phyloP scores from a whole-genome alignment of 106 monocot genomes.

The Dendrobium huoshanense region DNA sequence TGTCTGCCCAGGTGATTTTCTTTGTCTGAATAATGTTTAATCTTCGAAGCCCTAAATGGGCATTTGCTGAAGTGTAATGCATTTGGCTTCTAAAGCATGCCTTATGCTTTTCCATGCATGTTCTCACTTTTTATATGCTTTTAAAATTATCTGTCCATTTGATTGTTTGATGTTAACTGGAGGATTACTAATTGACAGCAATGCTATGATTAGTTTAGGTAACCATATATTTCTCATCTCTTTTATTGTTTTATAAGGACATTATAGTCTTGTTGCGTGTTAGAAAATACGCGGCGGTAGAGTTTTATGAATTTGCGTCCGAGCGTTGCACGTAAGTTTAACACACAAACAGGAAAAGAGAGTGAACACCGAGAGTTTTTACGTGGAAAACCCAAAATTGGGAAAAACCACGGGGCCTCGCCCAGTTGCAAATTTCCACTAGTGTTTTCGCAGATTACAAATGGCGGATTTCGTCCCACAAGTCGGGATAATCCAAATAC shows the following conservation, averaged over 20 bases:
- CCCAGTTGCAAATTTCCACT: no score
- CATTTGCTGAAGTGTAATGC: background rate
- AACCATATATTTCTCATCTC: background rate
- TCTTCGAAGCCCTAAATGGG: background rate
- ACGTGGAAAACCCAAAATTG: no score
- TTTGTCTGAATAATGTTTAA: background rate
- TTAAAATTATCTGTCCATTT: background rate
- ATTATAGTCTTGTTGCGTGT: no score
- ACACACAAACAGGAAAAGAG: no score
- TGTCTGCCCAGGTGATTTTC: conserved; percentile 5
- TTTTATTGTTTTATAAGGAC: background rate
- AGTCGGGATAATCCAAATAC: no score
- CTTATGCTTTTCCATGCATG: background rate
- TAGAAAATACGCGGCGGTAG: no score
- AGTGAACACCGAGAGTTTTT: no score
- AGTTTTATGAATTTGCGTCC: no score
- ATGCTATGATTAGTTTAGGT: background rate
- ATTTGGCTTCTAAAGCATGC: background rate
- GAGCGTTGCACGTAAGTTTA: no score
- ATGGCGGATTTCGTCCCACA: no score
- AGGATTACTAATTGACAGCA: background rate
- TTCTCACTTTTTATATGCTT: background rate
- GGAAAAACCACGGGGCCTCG: no score
- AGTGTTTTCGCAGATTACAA: no score
- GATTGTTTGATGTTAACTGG: background rate